These are phyloP conservation scores for Jackrogersella multiformis DNA, from an alignment of 495 filamentous ascomycete species.

Conservation along the genomic window DNA sequence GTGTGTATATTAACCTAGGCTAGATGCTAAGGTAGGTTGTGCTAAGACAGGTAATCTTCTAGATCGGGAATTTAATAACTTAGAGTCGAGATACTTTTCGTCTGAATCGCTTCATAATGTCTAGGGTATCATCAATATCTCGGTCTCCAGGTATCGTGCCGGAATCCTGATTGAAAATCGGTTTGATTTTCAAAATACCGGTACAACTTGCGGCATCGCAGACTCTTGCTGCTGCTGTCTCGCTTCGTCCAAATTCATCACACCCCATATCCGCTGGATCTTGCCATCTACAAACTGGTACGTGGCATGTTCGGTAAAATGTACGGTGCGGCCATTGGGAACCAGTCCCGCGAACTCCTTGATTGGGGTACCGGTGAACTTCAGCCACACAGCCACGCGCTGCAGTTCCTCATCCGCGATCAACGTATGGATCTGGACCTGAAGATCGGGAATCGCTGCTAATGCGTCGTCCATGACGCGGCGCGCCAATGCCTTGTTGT, in stretches of 20 bases:
- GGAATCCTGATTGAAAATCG: neutral
- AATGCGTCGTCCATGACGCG: constrained; percentile 29
- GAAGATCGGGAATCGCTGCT: constrained; percentile 32
- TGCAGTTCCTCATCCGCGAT: constrained; percentile 31
- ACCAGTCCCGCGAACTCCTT: constrained; percentile 29
- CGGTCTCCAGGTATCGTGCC: neutral
- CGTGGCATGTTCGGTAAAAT: constrained; percentile 35
- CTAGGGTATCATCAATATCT: constrained; percentile 1
- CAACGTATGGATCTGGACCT: constrained; percentile 29
- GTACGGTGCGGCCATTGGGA: constrained; percentile 16
- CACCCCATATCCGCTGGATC: constrained; percentile 36
- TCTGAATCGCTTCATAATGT: neutral
- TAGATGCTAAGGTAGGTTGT: no score
- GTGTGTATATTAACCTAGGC: no score
- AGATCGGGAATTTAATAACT: neutral
- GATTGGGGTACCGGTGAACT: constrained; percentile 30
- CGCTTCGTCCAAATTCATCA: constrained; percentile 33
- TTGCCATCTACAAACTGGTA: constrained; percentile 38
- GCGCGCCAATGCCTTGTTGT: constrained; percentile 29
- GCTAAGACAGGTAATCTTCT: no score
- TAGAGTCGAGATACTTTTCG: neutral
- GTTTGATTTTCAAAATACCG: constrained; percentile 4
- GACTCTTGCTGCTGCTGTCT: constrained; percentile 21
- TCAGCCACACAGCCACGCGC: constrained; percentile 37
- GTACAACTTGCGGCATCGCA: neutral